Conservation (phyloP, 2,329 filamentous ascomycete genomes). For the Paecilomyces variotii region DNA sequence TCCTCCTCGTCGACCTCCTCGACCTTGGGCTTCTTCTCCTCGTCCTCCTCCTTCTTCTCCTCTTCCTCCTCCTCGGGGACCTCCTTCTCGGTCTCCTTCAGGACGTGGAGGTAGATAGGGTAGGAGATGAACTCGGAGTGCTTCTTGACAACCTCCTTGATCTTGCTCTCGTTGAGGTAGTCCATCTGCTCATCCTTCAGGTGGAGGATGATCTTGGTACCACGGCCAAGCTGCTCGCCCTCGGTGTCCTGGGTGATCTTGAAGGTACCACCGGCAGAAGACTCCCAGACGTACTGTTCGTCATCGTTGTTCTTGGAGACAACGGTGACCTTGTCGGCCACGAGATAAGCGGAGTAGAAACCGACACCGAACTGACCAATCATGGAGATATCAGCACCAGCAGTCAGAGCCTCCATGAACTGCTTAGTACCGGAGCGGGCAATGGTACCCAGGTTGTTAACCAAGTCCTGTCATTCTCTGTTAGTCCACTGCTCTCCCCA, state of each 20-base stretch:
- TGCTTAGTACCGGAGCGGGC: conserved; percentile 99
- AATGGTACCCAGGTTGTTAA: conserved; percentile 99
- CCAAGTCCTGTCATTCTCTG: conserved; percentile 62
- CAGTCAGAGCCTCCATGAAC: conserved; percentile 99
- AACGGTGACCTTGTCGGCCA: conserved; percentile 92
- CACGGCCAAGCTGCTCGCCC: conserved; percentile 82
- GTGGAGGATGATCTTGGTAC: conserved; percentile 96
- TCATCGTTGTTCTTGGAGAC: conserved; percentile 99
- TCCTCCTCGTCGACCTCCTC: conserved; percentile 83
- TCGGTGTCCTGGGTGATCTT: conserved; percentile 84
- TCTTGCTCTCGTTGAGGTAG: conserved; percentile 96
- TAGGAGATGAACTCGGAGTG: conserved; percentile 99
- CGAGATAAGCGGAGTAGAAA: conserved; percentile 99
- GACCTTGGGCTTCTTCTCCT: conserved; percentile 92
- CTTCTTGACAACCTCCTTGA: conserved; percentile 99
- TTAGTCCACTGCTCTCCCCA: conserved; percentile 5
- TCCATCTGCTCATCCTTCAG: conserved; percentile 99
- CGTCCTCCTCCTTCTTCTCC: conserved; percentile 61
- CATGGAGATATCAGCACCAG: conserved; percentile 99
- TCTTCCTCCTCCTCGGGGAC: conserved; percentile 93
- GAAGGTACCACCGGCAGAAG: conserved; percentile 94
- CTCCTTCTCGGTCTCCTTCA: conserved; percentile 99
- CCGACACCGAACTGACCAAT: conserved; percentile 99
- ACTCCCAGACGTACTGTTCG: conserved; percentile 99
- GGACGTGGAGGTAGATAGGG: conserved; percentile 99